Percentiles rank a stretch among this genome's conserved stretches.
Evolutionary conservation across 164 flowering plant genomes (phyloP).

Genomic region (Piper longum): DNA sequence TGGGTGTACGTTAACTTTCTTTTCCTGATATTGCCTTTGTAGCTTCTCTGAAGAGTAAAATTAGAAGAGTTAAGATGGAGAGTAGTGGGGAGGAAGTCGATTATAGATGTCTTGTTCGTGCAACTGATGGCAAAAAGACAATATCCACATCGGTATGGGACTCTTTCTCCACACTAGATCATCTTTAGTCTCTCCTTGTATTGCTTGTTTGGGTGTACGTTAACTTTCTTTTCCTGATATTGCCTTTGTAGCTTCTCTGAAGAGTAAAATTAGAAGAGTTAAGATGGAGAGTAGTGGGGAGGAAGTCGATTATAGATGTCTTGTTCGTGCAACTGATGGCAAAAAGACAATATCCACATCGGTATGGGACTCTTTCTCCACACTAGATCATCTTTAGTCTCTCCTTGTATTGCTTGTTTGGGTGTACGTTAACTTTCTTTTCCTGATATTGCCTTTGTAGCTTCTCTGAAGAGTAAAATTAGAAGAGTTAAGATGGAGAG

Average conservation of each 20-base stretch:
- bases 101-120: conserved; percentile 64
- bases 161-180: neutral
- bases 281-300: conserved; percentile 49
- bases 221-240: neutral
- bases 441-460: conserved; percentile 18
- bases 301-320: conserved; percentile 54
- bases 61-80: conserved; percentile 40
- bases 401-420: neutral
- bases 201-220: neutral
- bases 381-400: neutral
- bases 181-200: neutral
- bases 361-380: conserved; percentile 18
- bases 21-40: conserved; percentile 5
- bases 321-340: conserved; percentile 68
- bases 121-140: conserved; percentile 68
- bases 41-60: conserved; percentile 73
- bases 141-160: conserved; percentile 59
- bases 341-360: conserved; percentile 73
- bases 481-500: conserved; percentile 43
- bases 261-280: conserved; percentile 45
- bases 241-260: conserved; percentile 46
- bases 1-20: neutral
- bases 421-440: neutral
- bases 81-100: conserved; percentile 47
- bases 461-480: conserved; percentile 59